Evolutionary conservation across 441 rosid species (phyloP).

Genomic region (Breynia disticha): DNA sequence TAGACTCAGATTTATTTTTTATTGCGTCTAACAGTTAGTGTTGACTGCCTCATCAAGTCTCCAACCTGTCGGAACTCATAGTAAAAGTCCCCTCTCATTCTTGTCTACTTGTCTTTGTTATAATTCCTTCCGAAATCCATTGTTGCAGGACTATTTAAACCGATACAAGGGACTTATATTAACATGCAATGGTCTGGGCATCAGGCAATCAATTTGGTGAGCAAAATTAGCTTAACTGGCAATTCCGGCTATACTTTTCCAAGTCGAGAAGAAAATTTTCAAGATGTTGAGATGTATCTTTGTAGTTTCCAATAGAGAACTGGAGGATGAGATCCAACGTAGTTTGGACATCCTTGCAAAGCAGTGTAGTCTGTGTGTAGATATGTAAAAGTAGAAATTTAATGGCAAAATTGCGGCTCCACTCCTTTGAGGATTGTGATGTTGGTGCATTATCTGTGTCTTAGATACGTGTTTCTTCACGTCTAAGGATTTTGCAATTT

Average conservation of each 20-base stretch:
- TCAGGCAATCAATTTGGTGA: conserved; percentile 65
- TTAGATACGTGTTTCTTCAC: no score
- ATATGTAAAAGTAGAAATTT: neutral
- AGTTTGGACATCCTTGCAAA: neutral
- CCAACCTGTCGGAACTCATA: no score
- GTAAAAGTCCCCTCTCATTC: no score
- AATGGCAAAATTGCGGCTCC: no score
- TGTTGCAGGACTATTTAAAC: conserved; percentile 72
- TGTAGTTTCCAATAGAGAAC: neutral
- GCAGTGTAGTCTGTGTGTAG: no score
- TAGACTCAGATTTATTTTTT: no score
- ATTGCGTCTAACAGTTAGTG: no score
- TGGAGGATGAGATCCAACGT: neutral
- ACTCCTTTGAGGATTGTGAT: no score
- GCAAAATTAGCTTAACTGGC: neutral
- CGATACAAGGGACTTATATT: conserved; percentile 82
- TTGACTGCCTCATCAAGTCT: no score
- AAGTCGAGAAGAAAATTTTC: neutral
- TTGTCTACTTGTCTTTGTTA: neutral
- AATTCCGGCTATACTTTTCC: neutral
- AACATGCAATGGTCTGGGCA: conserved; percentile 91
- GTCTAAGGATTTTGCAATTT: no score
- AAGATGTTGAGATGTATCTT: neutral
- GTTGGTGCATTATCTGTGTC: no score
- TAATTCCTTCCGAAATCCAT: neutral